A percentile compares a stretch with the other conserved stretches of the same genome.
These are phyloP conservation scores for Tulasnella sp. DNA, from an alignment of 768 basidiomycete genomes.

Conservation along the genomic window DNA sequence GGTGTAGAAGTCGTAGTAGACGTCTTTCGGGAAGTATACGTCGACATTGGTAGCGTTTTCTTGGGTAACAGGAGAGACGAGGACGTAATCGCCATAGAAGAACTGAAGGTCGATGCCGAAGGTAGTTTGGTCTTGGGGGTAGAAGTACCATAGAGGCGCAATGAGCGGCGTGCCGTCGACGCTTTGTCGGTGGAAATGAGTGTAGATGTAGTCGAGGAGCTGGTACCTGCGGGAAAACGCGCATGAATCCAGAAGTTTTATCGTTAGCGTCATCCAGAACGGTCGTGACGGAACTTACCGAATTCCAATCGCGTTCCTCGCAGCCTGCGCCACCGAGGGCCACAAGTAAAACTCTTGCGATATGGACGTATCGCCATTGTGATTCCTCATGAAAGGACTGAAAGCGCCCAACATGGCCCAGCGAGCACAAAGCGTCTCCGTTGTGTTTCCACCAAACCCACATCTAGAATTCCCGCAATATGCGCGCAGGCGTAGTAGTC, in stretches of 20 bases:
- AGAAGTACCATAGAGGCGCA: slow-evolving; percentile 54
- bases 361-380: slow-evolving; percentile 40
- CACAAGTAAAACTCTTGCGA: slow-evolving; percentile 59
- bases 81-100: slow-evolving; percentile 53
- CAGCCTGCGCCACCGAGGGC: slow-evolving; percentile 44
- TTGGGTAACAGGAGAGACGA: slow-evolving; percentile 56
- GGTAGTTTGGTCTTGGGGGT: slow-evolving; percentile 47
- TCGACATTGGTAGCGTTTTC: slow-evolving; percentile 46
- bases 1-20: slow-evolving; percentile 51
- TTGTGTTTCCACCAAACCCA: slow-evolving; percentile 35
- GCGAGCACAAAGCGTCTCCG: slow-evolving; percentile 55
- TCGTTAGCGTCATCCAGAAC: neutral
- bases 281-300: slow-evolving; percentile 31
- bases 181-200: slow-evolving; percentile 48
- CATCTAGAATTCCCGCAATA: slow-evolving; percentile 12
- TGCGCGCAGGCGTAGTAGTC: too few species aligned
- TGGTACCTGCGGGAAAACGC: slow-evolving; percentile 39
- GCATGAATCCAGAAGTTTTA: neutral
- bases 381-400: slow-evolving; percentile 69
- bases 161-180: slow-evolving; percentile 51
- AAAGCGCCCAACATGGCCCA: slow-evolving; percentile 72
- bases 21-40: slow-evolving; percentile 50
- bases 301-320: slow-evolving; percentile 46
- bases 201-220: slow-evolving; percentile 59
- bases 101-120: slow-evolving; percentile 54